Evolutionary conservation across 441 rosid species (phyloP).

Genomic region (Iberis amara): DNA sequence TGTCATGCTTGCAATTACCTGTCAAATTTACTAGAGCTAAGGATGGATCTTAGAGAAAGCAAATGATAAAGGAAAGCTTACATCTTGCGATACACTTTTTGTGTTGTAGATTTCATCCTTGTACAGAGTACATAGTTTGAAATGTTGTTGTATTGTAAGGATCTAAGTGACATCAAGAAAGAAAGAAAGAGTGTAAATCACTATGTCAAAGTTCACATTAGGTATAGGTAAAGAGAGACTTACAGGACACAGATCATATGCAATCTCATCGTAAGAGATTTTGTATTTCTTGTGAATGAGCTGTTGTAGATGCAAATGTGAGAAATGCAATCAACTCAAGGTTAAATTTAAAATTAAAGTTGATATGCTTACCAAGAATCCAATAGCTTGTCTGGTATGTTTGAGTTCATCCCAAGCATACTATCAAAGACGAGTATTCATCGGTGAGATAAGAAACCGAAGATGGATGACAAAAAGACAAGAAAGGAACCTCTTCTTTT

Average conservation of each 20-base stretch:
- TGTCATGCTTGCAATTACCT: constrained; percentile 98
- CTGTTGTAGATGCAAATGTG: constrained; percentile 37
- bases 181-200: neutral
- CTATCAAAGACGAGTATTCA: constrained; percentile 38
- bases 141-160: constrained; percentile 92
- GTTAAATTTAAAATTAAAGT: neutral
- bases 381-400: constrained; percentile 96
- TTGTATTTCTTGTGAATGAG: constrained; percentile 93
- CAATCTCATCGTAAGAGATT: constrained; percentile 93
- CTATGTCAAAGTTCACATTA: constrained; percentile 4
- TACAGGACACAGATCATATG: constrained; percentile 89
- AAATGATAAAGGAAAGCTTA: constrained; percentile 35
- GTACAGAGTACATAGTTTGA: constrained; percentile 89
- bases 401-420: constrained; percentile 94
- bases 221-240: constrained; percentile 27
- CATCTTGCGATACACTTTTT: constrained; percentile 82
- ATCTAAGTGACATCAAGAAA: constrained; percentile 37
- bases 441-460: constrained; percentile 9
- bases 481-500: constrained; percentile 62
- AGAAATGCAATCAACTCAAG: constrained; percentile 11
- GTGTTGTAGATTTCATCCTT: constrained; percentile 99
- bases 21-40: constrained; percentile 17
- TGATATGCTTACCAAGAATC: constrained; percentile 66
- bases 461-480: neutral
- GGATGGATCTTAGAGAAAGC: constrained; percentile 6